Evolutionary conservation across 2,329 filamentous ascomycete genomes (phyloP).

Genomic region (Ambrosiella xylebori): DNA sequence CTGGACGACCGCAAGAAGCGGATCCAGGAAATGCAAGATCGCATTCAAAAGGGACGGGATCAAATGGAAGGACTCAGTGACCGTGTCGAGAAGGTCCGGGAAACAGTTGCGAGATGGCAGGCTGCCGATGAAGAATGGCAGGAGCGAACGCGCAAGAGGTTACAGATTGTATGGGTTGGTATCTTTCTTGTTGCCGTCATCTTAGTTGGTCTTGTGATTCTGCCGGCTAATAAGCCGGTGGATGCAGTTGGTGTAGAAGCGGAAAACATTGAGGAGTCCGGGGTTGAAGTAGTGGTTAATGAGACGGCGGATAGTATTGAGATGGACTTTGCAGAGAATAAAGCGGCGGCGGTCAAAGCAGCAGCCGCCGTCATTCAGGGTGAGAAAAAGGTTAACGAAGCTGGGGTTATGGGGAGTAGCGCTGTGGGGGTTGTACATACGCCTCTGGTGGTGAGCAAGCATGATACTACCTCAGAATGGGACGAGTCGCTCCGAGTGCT

Average conservation of each 20-base stretch:
- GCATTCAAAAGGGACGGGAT: constrained; percentile 42
- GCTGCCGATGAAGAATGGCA: constrained; percentile 49
- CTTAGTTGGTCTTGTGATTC: constrained; percentile 26
- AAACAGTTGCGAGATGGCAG: constrained; percentile 51
- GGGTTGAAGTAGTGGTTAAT: not conserved
- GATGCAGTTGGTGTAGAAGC: not conserved
- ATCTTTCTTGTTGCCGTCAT: constrained; percentile 32
- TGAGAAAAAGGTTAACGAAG: not conserved
- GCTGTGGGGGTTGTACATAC: not conserved
- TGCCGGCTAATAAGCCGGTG: too few species aligned
- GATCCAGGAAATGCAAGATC: constrained; percentile 42
- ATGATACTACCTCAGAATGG: constrained; percentile 13
- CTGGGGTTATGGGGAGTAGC: not conserved
- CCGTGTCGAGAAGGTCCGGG: constrained; percentile 46
- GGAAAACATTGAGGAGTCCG: constrained; percentile 1
- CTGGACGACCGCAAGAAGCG: constrained; percentile 49
- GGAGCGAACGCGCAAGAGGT: constrained; percentile 44
- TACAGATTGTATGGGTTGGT: constrained; percentile 47
- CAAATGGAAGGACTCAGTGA: constrained; percentile 42
- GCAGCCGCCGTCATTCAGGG: not conserved
- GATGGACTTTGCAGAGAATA: not conserved
- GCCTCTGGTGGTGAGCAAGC: not conserved
- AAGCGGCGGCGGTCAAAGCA: not conserved
- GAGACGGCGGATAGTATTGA: not conserved
- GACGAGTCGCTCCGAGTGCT: constrained; percentile 27